Conservation (phyloP, 2,329 filamentous ascomycete species). For the Hypomyces rosellus region DNA sequence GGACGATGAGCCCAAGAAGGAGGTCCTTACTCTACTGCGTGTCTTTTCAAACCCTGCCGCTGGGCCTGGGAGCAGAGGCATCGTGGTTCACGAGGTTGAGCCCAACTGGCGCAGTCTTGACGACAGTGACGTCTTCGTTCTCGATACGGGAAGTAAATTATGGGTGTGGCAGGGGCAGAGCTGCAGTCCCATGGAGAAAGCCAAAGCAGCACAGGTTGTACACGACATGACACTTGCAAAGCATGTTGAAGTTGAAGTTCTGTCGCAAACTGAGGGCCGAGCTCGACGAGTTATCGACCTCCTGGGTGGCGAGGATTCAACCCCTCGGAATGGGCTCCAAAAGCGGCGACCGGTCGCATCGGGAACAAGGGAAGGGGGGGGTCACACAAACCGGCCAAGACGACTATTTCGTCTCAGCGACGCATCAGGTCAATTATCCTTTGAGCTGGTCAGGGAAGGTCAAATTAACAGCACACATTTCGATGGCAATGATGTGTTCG, state of each 20-base stretch:
- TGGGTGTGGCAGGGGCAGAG: conserved; percentile 63
- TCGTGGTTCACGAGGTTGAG: conserved; percentile 59
- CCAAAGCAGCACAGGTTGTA: conserved; percentile 60
- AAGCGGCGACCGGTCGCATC: conserved; percentile 35
- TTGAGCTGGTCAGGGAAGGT: conserved; percentile 53
- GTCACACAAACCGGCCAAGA: conserved; percentile 18
- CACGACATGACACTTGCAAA: conserved; percentile 59
- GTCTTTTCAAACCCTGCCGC: conserved; percentile 54
- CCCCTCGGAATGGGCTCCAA: conserved; percentile 33
- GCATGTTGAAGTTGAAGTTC: conserved; percentile 57
- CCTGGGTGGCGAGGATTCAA: conserved; percentile 42
- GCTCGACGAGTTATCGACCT: conserved; percentile 50
- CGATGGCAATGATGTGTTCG: conserved; percentile 54
- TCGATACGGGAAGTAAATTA: conserved; percentile 58
- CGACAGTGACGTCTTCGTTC: conserved; percentile 59
- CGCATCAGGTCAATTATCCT: conserved; percentile 49
- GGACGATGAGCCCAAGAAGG: conserved; percentile 35
- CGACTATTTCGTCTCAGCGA: conserved; percentile 60
- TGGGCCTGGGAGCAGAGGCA: conserved; percentile 25
- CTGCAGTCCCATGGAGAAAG: conserved; percentile 63
- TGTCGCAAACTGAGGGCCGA: conserved; percentile 54
- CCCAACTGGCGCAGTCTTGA: conserved; percentile 57
- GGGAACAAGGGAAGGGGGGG: conserved; percentile 14
- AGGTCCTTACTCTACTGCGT: conserved; percentile 49
- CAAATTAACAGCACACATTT: conserved; percentile 42